A percentile compares a stretch with the other conserved stretches of the same genome.
Evolutionary conservation across 257 asterid species (phyloP).

Genomic region (Leonotis leonurus): DNA sequence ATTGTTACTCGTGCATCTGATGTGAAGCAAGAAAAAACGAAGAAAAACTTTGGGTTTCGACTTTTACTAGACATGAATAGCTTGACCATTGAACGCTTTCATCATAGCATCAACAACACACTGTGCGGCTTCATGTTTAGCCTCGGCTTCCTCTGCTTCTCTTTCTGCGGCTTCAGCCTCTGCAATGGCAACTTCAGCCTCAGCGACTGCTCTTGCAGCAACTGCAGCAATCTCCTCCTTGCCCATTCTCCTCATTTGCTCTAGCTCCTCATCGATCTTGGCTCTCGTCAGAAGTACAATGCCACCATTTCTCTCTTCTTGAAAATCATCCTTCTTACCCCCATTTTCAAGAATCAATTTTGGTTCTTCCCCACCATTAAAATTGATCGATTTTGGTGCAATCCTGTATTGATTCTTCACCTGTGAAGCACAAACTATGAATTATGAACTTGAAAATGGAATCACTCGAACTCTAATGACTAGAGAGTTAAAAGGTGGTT

Average conservation of each 20-base stretch:
- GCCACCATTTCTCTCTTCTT: slow-evolving; percentile 28
- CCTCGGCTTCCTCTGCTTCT: slow-evolving; percentile 95
- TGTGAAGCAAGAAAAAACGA: neutral
- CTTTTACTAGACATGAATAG: slow-evolving; percentile 63
- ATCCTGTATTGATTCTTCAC: slow-evolving; percentile 79
- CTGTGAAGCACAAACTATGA: slow-evolving; percentile 33
- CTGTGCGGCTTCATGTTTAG: slow-evolving; percentile 81
- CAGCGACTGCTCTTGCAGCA: slow-evolving; percentile 83
- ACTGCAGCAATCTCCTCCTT: slow-evolving; percentile 69
- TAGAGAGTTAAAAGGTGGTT: neutral
- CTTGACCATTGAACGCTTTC: slow-evolving; percentile 45
- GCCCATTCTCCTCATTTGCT: slow-evolving; percentile 64
- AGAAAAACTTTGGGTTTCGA: neutral
- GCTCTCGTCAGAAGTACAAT: slow-evolving; percentile 46
- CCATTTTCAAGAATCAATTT: slow-evolving; percentile 26
- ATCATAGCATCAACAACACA: slow-evolving; percentile 78
- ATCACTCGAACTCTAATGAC: no score
- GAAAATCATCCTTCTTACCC: slow-evolving; percentile 26
- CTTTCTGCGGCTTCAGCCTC: slow-evolving; percentile 81
- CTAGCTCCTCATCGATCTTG: slow-evolving; percentile 72
- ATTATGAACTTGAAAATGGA: neutral
- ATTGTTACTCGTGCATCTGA: neutral
- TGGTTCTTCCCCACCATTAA: slow-evolving; percentile 26
- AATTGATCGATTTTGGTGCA: slow-evolving; percentile 49
- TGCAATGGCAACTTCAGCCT: slow-evolving; percentile 84